Evolutionary conservation across 1,284 basidiomycete genomes (phyloP).

Genomic region (Rhodotorula sp.): DNA sequence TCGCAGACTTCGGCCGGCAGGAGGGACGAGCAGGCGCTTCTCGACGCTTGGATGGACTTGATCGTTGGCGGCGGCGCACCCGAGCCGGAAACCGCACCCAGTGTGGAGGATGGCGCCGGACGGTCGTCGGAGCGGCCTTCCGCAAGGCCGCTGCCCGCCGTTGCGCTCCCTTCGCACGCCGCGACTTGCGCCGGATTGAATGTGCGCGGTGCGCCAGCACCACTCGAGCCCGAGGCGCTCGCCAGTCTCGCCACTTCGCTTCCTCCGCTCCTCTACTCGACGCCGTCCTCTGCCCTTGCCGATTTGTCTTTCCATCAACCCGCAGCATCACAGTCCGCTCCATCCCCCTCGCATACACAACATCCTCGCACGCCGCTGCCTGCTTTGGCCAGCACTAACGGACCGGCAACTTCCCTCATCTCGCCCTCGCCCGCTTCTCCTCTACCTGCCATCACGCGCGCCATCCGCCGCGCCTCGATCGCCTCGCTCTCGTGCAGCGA

Average conservation of each 20-base stretch:
- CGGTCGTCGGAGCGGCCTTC: neutral
- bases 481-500: no score
- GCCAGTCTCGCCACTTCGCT: constrained; percentile 5
- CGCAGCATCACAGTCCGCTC: no score
- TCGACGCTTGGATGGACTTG: constrained; percentile 22
- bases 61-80: neutral
- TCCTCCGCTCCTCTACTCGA: constrained; percentile 10
- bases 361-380: no score
- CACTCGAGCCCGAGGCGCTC: neutral
- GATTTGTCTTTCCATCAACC: no score
- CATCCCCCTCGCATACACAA: no score
- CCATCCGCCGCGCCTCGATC: no score
- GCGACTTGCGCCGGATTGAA: neutral
- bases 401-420: no score
- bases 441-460: no score
- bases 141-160: neutral
- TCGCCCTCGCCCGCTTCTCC: no score
- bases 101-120: no score
- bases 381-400: no score
- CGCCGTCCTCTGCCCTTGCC: neutral
- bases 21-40: constrained; percentile 2
- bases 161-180: neutral
- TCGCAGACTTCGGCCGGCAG: neutral
- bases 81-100: neutral
- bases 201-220: neutral